Percentiles rank a stretch among this genome's conserved stretches.
Evolutionary conservation across 306 rosid genomes (phyloP).

Genomic region (Ceratonia siliqua): DNA sequence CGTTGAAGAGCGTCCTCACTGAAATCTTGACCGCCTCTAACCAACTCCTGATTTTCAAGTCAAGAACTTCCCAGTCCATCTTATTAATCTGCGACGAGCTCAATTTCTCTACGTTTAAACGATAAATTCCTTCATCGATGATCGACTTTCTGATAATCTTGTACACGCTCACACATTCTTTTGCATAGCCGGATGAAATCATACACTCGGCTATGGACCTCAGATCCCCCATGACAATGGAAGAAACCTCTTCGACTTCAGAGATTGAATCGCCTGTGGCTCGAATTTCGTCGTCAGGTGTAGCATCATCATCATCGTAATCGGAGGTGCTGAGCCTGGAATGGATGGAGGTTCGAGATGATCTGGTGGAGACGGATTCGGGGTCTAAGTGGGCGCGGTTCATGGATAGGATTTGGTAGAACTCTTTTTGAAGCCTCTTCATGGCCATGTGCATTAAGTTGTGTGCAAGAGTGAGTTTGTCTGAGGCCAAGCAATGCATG

Average conservation of each 20-base stretch:
- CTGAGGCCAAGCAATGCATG: slow-evolving; percentile 63
- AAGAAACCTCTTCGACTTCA: slow-evolving; percentile 59
- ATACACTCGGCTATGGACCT: slow-evolving; percentile 70
- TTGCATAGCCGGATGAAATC: slow-evolving; percentile 75
- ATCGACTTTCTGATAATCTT: slow-evolving; percentile 65
- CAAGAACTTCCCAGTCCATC: slow-evolving; percentile 9
- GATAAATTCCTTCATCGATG: slow-evolving; percentile 46
- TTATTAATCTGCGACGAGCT: neutral
- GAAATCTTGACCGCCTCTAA: slow-evolving; percentile 42
- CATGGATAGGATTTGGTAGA: slow-evolving; percentile 64
- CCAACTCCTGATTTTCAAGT: slow-evolving; percentile 50
- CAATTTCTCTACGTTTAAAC: neutral
- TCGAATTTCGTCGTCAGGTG: slow-evolving; percentile 41
- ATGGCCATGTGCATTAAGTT: slow-evolving; percentile 69
- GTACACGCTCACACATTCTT: slow-evolving; percentile 65
- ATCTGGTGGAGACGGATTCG: slow-evolving; percentile 58
- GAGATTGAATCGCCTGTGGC: slow-evolving; percentile 48
- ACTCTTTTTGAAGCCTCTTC: slow-evolving; percentile 74
- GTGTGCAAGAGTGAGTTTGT: slow-evolving; percentile 51
- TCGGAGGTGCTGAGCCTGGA: slow-evolving; percentile 58
- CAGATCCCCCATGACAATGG: slow-evolving; percentile 54
- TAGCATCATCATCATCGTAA: slow-evolving; percentile 40
- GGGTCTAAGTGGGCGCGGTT: slow-evolving; percentile 52
- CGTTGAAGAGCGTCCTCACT: slow-evolving; percentile 46
- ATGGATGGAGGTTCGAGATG: slow-evolving; percentile 49